Conservation (phyloP, 2,329 filamentous ascomycete species). For the Tolypocladium inflatum region DNA sequence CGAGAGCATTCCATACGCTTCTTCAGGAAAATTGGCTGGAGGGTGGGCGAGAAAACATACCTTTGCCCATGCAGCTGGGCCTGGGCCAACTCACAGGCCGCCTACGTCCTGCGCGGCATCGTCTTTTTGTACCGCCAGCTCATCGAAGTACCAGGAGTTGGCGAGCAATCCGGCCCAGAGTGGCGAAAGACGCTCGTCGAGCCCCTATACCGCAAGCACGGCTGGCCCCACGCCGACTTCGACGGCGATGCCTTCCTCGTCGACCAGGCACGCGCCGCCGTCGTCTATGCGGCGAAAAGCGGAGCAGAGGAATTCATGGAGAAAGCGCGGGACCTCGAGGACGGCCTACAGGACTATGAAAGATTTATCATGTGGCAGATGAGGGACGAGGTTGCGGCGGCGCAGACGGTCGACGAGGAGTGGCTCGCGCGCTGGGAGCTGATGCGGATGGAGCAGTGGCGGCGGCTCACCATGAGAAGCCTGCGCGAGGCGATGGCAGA, state of each 20-base stretch:
- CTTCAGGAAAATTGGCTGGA: too few relatives aligned
- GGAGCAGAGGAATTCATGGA: neutral
- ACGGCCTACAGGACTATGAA: neutral
- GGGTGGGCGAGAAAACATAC: too few relatives aligned
- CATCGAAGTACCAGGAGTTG: neutral
- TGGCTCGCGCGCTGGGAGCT: neutral
- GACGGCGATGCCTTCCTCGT: conserved; percentile 10
- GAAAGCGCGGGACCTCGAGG: neutral
- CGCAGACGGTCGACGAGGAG: neutral
- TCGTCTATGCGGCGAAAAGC: neutral
- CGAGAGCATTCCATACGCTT: conserved; percentile 7
- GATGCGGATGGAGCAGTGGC: neutral
- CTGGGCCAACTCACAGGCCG: too few relatives aligned
- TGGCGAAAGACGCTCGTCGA: conserved; percentile 1
- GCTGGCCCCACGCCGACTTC: conserved; percentile 10
- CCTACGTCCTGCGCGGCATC: conserved; percentile 1
- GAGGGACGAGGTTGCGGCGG: neutral
- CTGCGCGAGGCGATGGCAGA: neutral
- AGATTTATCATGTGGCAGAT: neutral
- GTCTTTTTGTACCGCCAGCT: neutral
- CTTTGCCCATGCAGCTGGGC: too few relatives aligned
- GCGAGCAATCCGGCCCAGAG: neutral
- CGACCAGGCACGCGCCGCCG: neutral
- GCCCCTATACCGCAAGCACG: conserved; percentile 9
- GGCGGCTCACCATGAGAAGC: too few relatives aligned